These are phyloP conservation scores for Cenchrus americanus DNA, from an alignment of 176 grass and related monocot species.

Conservation along the genomic window DNA sequence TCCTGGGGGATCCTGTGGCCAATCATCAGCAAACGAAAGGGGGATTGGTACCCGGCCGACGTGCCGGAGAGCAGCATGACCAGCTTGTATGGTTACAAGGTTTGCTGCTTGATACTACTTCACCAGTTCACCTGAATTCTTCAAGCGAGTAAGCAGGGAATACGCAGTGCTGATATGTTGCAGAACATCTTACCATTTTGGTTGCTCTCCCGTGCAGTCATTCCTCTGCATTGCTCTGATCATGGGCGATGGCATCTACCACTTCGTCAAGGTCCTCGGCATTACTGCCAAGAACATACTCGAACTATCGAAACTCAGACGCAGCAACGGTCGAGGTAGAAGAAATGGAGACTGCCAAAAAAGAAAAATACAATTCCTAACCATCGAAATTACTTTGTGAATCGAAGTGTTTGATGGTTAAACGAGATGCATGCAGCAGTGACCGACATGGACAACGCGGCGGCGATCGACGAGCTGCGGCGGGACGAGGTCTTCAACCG, in stretches of 20 bases:
- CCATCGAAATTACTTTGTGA: not conserved
- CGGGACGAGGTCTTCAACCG: slow-evolving; percentile 66
- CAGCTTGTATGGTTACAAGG: slow-evolving; percentile 95
- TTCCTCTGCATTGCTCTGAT: slow-evolving; percentile 88
- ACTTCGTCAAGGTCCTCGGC: slow-evolving; percentile 69
- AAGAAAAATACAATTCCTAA: not conserved
- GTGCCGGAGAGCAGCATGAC: slow-evolving; percentile 80
- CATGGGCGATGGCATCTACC: slow-evolving; percentile 86
- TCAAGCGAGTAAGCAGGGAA: not conserved
- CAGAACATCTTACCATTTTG: not conserved
- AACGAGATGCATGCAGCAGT: slow-evolving; percentile 32
- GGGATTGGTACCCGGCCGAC: slow-evolving; percentile 69
- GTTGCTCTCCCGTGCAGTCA: slow-evolving; percentile 48
- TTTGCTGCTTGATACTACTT: not conserved
- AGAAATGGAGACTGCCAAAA: not conserved
- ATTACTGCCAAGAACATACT: slow-evolving; percentile 63
- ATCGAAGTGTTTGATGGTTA: no score
- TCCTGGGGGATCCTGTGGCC: slow-evolving; percentile 97
- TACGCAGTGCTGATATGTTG: not conserved
- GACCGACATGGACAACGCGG: slow-evolving; percentile 39
- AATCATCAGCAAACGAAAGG: slow-evolving; percentile 76
- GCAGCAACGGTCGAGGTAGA: slow-evolving; percentile 36
- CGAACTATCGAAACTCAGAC: slow-evolving; percentile 37
- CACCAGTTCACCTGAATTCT: not conserved
- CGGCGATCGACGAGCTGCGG: slow-evolving; percentile 43